Conservation (phyloP, 2,329 filamentous ascomycete species). For the Cryoendolithus antarcticus region DNA sequence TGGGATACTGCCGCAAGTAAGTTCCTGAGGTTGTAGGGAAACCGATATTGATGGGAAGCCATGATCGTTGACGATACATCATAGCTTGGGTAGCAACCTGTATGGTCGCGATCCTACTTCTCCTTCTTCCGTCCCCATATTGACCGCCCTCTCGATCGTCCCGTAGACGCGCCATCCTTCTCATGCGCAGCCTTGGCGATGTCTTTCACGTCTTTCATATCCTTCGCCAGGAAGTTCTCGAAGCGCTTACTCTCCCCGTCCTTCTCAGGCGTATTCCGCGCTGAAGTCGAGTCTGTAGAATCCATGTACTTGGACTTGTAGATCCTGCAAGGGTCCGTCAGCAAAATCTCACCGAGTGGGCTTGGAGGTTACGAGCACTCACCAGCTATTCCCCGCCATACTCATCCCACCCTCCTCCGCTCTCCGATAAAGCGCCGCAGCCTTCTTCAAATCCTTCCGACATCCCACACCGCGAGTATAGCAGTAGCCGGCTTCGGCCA, state of each 20-base stretch:
- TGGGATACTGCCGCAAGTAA: no score
- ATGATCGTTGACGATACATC: not conserved
- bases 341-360: not conserved
- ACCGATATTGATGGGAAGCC: not conserved
- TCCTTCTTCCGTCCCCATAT: slow-evolving; percentile 16
- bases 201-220: slow-evolving; percentile 1
- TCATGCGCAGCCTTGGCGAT: not conserved
- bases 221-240: slow-evolving; percentile 57
- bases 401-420: slow-evolving; percentile 89
- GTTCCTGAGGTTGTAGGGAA: no score
- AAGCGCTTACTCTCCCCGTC: slow-evolving; percentile 47
- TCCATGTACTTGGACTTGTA: slow-evolving; percentile 87
- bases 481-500: slow-evolving; percentile 90
- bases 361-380: slow-evolving; percentile 28
- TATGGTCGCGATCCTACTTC: slow-evolving; percentile 4
- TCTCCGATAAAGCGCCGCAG: slow-evolving; percentile 76
- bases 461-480: slow-evolving; percentile 88
- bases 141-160: slow-evolving; percentile 9
- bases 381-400: slow-evolving; percentile 99
- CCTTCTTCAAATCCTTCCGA: slow-evolving; percentile 93
- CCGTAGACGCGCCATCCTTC: not conserved
- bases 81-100: not conserved
- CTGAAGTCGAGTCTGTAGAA: slow-evolving; percentile 28
- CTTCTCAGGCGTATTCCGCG: slow-evolving; percentile 22
- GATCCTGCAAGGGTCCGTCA: slow-evolving; percentile 49